These are phyloP conservation scores for Lagerstroemia speciosa DNA, from an alignment of 345 rosid species.

Conservation along the genomic window DNA sequence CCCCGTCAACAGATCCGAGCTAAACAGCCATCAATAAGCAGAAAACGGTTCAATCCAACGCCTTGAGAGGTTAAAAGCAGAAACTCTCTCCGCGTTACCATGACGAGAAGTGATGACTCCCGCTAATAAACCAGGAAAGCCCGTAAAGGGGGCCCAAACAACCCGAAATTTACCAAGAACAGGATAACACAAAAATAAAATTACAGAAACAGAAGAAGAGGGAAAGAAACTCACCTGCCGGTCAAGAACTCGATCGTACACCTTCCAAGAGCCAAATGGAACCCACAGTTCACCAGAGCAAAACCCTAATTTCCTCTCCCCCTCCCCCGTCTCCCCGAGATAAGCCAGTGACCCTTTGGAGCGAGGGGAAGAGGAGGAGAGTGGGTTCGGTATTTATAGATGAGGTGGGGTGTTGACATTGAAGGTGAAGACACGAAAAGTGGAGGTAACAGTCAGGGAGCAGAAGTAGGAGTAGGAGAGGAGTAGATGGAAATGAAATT, in stretches of 20 bases:
- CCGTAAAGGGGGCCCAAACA: background rate
- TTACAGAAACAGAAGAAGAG: background rate
- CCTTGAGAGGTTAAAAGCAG: background rate
- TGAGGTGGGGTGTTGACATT: conserved; percentile 3
- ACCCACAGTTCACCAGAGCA: background rate
- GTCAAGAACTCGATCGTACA: background rate
- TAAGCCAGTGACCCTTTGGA: background rate
- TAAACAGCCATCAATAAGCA: background rate
- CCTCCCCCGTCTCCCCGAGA: background rate
- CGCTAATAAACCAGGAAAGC: background rate
- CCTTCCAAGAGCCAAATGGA: background rate
- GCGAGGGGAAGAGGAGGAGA: background rate
- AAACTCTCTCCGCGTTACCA: background rate
- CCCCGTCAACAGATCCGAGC: background rate
- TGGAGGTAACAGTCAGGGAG: background rate
- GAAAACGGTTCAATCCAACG: background rate
- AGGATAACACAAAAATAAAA: background rate
- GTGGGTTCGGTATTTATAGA: conserved; percentile 10
- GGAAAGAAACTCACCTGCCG: background rate
- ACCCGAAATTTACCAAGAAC: background rate
- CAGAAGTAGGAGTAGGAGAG: conserved; percentile 5
- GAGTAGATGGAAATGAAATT: conserved; percentile 10
- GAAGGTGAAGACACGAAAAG: conserved; percentile 1
- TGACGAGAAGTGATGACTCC: background rate
- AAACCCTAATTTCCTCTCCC: background rate